A percentile compares a stretch with the other conserved stretches of the same genome.
Conservation (phyloP, 805 yeast genomes). For the Groenewaldozyma salmanticensis region DNA sequence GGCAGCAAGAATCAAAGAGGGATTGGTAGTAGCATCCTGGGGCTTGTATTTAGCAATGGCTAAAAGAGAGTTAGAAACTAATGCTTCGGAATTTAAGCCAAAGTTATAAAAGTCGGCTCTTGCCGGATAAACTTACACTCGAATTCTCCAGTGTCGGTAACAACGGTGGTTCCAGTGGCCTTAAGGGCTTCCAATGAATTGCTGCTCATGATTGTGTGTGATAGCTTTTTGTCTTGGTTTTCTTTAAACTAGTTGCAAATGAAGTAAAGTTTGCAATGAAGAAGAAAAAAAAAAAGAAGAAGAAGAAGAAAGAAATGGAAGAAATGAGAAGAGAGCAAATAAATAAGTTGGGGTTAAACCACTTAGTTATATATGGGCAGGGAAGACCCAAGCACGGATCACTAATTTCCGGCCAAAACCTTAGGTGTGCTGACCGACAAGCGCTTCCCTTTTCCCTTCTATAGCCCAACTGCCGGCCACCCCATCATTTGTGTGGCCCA, state of each 20-base stretch:
- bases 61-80: conserved; percentile 3
- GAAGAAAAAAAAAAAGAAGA: conserved; percentile 13
- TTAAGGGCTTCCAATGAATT: conserved; percentile 87
- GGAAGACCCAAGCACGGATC: too few relatives aligned
- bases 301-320: conserved; percentile 10
- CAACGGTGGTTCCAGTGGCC: conserved; percentile 92
- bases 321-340: neutral
- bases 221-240: too few relatives aligned
- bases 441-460: too few relatives aligned
- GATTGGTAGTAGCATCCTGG: conserved; percentile 99
- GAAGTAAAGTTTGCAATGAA: too few relatives aligned
- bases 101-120: neutral
- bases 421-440: too few relatives aligned
- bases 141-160: conserved; percentile 98
- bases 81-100: neutral
- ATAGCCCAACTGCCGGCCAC: too few relatives aligned
- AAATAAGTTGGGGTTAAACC: neutral
- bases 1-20: conserved; percentile 94
- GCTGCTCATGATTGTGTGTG: too few relatives aligned
- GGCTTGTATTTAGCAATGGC: conserved; percentile 95
- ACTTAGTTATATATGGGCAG: too few relatives aligned
- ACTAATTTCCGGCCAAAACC: too few relatives aligned
- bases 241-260: too few relatives aligned
- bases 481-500: too few relatives aligned
- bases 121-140: conserved; percentile 40